These are phyloP conservation scores for Xylaria sp. DNA, from an alignment of 2,329 filamentous ascomycete species.

Conservation along the genomic window DNA sequence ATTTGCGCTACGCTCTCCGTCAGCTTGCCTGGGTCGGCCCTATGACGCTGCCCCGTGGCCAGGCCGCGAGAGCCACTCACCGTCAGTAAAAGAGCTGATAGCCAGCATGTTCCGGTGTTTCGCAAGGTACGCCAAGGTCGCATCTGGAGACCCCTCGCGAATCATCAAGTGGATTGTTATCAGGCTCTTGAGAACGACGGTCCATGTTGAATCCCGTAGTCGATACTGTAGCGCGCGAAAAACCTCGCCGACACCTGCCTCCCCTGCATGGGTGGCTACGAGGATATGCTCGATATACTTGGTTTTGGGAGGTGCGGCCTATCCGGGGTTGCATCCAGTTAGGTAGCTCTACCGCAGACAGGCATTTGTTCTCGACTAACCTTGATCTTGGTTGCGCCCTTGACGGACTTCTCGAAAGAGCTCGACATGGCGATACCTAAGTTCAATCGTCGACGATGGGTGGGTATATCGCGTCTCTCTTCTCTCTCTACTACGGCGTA, in stretches of 20 bases:
- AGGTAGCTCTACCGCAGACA: slow-evolving; percentile 11
- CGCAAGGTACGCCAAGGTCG: slow-evolving; percentile 82
- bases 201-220: slow-evolving; percentile 96
- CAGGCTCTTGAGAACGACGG: slow-evolving; percentile 97
- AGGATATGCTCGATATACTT: slow-evolving; percentile 99
- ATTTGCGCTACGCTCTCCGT: slow-evolving; percentile 71
- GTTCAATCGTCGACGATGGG: slow-evolving; percentile 13
- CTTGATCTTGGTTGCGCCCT: slow-evolving; percentile 98
- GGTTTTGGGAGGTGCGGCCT: slow-evolving; percentile 95
- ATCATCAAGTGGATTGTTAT: slow-evolving; percentile 98
- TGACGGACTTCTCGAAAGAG: slow-evolving; percentile 98
- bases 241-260: slow-evolving; percentile 92
- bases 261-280: slow-evolving; percentile 89
- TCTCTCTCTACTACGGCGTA: neutral
- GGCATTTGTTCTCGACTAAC: slow-evolving; percentile 48
- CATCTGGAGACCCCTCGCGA: slow-evolving; percentile 86
- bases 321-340: slow-evolving; percentile 19
- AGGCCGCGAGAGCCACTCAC: slow-evolving; percentile 53
- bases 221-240: slow-evolving; percentile 89
- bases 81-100: slow-evolving; percentile 89
- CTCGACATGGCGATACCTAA: slow-evolving; percentile 62
- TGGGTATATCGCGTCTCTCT: slow-evolving; percentile 1
- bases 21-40: neutral
- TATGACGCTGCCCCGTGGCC: neutral
- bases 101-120: slow-evolving; percentile 82